Percentiles rank a stretch among this genome's conserved stretches.
These are phyloP conservation scores for Musa itinerans DNA, from an alignment of 176 grass and related monocot species.

Conservation along the genomic window DNA sequence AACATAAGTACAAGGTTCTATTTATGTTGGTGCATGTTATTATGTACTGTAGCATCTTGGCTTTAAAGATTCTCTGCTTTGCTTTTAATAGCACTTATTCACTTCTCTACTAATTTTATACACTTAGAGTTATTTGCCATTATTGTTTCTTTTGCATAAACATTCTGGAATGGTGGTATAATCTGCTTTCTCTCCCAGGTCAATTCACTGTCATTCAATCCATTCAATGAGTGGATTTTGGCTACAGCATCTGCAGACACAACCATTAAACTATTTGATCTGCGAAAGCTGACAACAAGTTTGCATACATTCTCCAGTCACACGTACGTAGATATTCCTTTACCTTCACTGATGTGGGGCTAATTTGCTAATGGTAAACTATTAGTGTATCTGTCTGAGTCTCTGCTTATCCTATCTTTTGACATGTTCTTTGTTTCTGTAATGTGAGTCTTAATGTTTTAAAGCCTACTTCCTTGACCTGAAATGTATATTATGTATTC, in stretches of 20 bases:
- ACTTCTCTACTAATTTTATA: neutral
- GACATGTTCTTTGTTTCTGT: neutral
- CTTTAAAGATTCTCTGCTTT: neutral
- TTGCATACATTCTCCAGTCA: conserved; percentile 76
- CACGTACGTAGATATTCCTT: conserved; percentile 35
- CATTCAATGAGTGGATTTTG: conserved; percentile 94
- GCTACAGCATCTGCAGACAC: conserved; percentile 83
- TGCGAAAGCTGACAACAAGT: conserved; percentile 63
- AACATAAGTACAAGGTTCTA: too few species aligned
- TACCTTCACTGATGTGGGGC: neutral
- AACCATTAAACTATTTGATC: conserved; percentile 76
- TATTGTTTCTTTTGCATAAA: conserved; percentile 14
- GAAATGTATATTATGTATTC: neutral
- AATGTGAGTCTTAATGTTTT: neutral
- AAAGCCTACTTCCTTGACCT: neutral
- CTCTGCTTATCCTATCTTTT: neutral
- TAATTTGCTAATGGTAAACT: neutral
- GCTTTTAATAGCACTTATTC: neutral
- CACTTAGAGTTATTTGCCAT: neutral
- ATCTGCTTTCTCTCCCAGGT: conserved; percentile 40
- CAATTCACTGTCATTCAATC: conserved; percentile 90
- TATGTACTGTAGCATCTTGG: too few species aligned
- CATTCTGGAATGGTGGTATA: neutral
- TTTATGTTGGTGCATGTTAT: too few species aligned
- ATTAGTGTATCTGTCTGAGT: neutral